Percentiles rank a stretch among this genome's conserved stretches.
Evolutionary conservation across 441 rosid species (phyloP).

Genomic region (Adansonia rubrostipa): DNA sequence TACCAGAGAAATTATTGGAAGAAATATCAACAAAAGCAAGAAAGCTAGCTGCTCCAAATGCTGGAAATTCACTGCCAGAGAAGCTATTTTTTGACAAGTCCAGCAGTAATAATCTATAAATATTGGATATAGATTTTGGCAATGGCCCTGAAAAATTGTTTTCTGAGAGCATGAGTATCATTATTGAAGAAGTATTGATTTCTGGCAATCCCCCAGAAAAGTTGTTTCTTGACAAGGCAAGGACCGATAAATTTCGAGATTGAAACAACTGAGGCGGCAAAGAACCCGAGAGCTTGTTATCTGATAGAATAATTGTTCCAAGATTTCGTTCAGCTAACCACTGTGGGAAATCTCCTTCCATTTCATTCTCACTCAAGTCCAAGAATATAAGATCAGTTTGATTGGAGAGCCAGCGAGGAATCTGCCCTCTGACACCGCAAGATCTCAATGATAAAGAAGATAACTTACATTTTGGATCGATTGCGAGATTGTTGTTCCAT

Average conservation of each 20-base stretch:
- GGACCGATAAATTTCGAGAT: constrained; percentile 9
- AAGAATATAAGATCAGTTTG: constrained; percentile 30
- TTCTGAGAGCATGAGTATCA: constrained; percentile 32
- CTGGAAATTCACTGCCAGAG: constrained; percentile 42
- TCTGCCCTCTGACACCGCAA: constrained; percentile 35
- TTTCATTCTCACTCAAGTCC: constrained; percentile 43
- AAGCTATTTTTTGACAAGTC: constrained; percentile 40
- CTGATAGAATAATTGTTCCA: constrained; percentile 26
- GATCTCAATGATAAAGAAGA: constrained; percentile 29
- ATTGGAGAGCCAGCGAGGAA: constrained; percentile 41
- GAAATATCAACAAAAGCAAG: constrained; percentile 17
- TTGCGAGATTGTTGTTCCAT: constrained; percentile 29
- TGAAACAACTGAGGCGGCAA: constrained; percentile 43
- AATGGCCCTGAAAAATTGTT: constrained; percentile 43
- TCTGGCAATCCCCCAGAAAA: constrained; percentile 41
- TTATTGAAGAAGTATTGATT: not conserved
- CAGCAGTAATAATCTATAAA: constrained; percentile 24
- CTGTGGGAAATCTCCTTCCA: constrained; percentile 39
- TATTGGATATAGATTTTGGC: constrained; percentile 39
- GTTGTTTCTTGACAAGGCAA: constrained; percentile 35
- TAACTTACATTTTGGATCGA: constrained; percentile 28
- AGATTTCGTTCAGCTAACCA: constrained; percentile 33
- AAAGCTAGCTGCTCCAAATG: constrained; percentile 17
- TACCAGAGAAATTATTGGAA: constrained; percentile 43
- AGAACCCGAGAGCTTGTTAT: constrained; percentile 40